phyloP scores from a whole-genome alignment of 2,329 filamentous ascomycete species.

The Hirsutella rhossiliensis region DNA sequence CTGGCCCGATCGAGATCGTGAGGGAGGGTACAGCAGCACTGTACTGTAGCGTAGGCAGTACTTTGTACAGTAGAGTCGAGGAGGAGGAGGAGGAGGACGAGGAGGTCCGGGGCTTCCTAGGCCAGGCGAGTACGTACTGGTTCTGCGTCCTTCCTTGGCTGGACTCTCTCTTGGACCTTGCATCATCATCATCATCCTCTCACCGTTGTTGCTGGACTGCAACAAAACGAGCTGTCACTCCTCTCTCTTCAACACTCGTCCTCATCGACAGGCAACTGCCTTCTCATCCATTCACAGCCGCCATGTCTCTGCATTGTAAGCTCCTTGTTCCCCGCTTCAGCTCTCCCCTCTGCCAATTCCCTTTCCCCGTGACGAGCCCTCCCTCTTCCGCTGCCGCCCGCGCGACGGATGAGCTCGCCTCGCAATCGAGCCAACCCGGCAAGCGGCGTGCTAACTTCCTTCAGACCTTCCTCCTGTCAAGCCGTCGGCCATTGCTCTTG shows the following conservation, averaged over 20 bases:
- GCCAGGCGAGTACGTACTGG: not conserved
- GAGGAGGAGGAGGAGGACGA: no score
- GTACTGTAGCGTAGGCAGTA: no score
- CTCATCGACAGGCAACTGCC: no score
- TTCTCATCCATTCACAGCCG: not conserved
- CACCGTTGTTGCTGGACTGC: not conserved
- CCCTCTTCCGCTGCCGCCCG: not conserved
- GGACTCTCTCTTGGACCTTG: not conserved
- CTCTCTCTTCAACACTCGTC: not conserved
- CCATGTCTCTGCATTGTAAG: not conserved
- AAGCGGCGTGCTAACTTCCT: not conserved
- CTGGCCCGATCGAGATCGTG: no score
- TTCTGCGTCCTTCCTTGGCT: not conserved
- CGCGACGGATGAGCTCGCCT: not conserved
- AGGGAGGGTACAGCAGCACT: no score
- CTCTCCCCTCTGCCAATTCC: not conserved
- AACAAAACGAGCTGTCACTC: not conserved
- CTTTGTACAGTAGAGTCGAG: no score
- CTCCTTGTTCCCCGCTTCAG: not conserved
- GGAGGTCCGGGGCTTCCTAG: no score
- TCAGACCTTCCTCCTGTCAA: conserved; percentile 65
- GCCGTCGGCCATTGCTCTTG: conserved; percentile 93
- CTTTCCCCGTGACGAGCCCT: not conserved
- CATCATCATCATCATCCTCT: conserved; percentile 3
- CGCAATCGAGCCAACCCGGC: not conserved